Conservation (phyloP, 169 alveolate species). For the Babesia bovis region DNA sequence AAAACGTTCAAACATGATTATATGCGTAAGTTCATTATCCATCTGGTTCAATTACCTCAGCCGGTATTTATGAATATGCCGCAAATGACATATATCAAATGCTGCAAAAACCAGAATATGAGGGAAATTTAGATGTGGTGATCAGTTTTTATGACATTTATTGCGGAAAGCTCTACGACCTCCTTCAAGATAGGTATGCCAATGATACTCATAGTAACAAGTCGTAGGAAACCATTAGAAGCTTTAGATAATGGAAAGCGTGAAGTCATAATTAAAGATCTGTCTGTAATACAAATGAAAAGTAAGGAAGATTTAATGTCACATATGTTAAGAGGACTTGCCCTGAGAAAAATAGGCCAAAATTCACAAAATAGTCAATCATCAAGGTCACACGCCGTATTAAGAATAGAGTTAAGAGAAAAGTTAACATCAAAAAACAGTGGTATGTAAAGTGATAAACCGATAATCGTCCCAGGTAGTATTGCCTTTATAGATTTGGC, state of each 20-base stretch:
- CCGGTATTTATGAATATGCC: slow-evolving; percentile 93
- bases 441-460: neutral
- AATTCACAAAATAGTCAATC: slow-evolving; percentile 97
- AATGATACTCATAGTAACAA: too few species aligned
- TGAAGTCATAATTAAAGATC: slow-evolving; percentile 92
- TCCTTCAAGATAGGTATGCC: slow-evolving; percentile 89
- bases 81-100: slow-evolving; percentile 89
- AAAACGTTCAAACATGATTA: slow-evolving; percentile 26
- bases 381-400: slow-evolving; percentile 98
- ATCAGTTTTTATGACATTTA: slow-evolving; percentile 98
- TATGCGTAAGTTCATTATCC: slow-evolving; percentile 42
- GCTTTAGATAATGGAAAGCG: slow-evolving; percentile 89
- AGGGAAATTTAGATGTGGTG: slow-evolving; percentile 69
- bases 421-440: slow-evolving; percentile 70
- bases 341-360: slow-evolving; percentile 91
- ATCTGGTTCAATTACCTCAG: slow-evolving; percentile 42
- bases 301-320: slow-evolving; percentile 87
- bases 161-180: slow-evolving; percentile 97
- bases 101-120: slow-evolving; percentile 74
- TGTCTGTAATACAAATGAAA: slow-evolving; percentile 83
- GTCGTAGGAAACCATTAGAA: slow-evolving; percentile 77
- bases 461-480: slow-evolving; percentile 77
- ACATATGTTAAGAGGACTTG: slow-evolving; percentile 86
- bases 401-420: slow-evolving; percentile 89
- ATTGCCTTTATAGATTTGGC: slow-evolving; percentile 97